A percentile compares a stretch with the other conserved stretches of the same genome.
These are phyloP conservation scores for Diaporthe sp. DNA, from an alignment of 2,329 filamentous ascomycete species.

Conservation along the genomic window DNA sequence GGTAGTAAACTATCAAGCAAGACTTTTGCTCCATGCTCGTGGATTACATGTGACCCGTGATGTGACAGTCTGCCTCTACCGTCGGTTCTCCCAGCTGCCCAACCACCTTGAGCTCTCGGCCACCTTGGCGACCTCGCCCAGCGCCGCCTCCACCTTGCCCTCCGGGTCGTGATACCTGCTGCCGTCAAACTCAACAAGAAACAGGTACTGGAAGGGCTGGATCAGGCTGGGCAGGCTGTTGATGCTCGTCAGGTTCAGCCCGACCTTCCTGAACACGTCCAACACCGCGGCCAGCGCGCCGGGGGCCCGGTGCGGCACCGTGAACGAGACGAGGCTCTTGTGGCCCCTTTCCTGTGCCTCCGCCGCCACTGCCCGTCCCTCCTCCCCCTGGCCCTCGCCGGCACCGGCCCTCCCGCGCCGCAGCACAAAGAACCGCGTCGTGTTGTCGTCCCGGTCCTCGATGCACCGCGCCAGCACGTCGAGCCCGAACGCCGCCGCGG, in stretches of 20 bases:
- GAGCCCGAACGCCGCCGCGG: constrained; percentile 77
- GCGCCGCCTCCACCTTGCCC: constrained; percentile 70
- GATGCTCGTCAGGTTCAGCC: constrained; percentile 90
- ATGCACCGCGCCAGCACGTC: constrained; percentile 78
- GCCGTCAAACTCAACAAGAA: constrained; percentile 91
- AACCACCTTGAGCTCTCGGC: constrained; percentile 77
- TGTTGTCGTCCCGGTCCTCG: constrained; percentile 82
- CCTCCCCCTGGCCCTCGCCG: background rate
- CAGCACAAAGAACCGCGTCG: constrained; percentile 83
- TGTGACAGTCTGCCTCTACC: constrained; percentile 33
- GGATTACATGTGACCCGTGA: background rate
- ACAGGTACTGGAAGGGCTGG: constrained; percentile 89
- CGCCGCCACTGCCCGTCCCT: constrained; percentile 5
- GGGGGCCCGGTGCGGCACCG: constrained; percentile 80
- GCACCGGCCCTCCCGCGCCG: constrained; percentile 46
- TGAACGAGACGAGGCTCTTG: constrained; percentile 89
- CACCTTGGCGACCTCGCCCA: constrained; percentile 70
- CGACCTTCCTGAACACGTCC: constrained; percentile 79
- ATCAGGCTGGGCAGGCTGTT: constrained; percentile 85
- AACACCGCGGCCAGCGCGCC: constrained; percentile 89
- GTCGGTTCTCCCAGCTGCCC: constrained; percentile 73
- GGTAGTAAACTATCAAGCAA: background rate
- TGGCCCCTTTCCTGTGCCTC: constrained; percentile 43
- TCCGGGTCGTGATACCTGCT: constrained; percentile 66
- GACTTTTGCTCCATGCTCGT: background rate